Percentiles rank a stretch among this genome's conserved stretches.
phyloP scores from a whole-genome alignment of 257 asterid genomes.

The Marsdenia floribunda region DNA sequence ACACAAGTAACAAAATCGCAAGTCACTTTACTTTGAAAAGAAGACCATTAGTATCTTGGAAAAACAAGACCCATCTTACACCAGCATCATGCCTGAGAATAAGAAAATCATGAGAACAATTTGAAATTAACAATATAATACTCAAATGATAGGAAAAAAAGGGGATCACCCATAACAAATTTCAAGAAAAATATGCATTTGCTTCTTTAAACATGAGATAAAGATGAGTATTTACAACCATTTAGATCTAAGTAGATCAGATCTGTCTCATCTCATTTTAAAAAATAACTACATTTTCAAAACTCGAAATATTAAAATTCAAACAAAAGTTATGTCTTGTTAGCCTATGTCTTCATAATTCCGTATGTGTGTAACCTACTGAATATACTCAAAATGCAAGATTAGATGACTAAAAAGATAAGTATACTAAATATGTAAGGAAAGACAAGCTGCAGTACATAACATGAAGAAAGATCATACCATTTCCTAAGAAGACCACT shows the following conservation, averaged over 20 bases:
- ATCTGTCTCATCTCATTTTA: neutral
- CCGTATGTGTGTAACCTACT: neutral
- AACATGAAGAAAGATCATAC: conserved; percentile 28
- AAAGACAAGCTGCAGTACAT: neutral
- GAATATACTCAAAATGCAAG: too few species aligned
- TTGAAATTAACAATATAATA: neutral
- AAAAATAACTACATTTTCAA: neutral
- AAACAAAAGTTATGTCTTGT: neutral
- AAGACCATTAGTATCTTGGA: conserved; percentile 98
- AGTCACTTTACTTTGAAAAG: conserved; percentile 70
- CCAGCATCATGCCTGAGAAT: conserved; percentile 71
- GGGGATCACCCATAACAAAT: neutral
- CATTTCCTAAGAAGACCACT: conserved; percentile 84
- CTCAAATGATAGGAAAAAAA: neutral
- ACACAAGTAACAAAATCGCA: conserved; percentile 7
- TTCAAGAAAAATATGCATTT: neutral
- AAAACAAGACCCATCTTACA: conserved; percentile 87
- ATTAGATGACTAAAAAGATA: neutral
- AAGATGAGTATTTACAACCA: neutral
- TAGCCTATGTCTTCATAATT: neutral
- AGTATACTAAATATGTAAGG: neutral
- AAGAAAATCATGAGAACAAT: conserved; percentile 8
- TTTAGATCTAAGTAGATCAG: neutral
- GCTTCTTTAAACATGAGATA: neutral
- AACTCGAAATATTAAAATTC: neutral